phyloP scores from a whole-genome alignment of 768 basidiomycete genomes.

The Lactarius sp. region DNA sequence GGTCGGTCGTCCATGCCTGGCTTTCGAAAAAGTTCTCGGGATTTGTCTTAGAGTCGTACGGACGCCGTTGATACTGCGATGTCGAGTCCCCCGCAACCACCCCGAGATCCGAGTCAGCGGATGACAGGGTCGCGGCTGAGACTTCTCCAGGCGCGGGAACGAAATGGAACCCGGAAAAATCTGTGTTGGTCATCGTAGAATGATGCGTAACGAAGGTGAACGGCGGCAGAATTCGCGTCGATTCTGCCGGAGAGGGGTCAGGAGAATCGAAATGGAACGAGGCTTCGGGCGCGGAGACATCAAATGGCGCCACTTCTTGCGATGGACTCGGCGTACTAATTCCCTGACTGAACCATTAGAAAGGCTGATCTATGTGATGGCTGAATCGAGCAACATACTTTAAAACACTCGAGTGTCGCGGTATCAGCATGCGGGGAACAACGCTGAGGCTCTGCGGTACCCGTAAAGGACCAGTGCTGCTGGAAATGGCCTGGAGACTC shows the following conservation, averaged over 20 bases:
- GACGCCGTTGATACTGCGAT: not conserved
- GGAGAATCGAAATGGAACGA: constrained; percentile 18
- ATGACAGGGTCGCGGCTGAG: not conserved
- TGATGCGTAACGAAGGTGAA: constrained; percentile 12
- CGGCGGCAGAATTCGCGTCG: constrained; percentile 2
- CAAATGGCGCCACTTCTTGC: not conserved
- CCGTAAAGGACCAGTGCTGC: constrained; percentile 3
- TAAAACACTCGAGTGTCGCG: not conserved
- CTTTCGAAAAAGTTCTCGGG: constrained; percentile 3
- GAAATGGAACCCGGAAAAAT: constrained; percentile 2
- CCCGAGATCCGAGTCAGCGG: not conserved
- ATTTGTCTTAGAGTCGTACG: not conserved
- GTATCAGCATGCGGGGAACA: not conserved
- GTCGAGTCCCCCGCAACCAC: not conserved
- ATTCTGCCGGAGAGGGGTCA: constrained; percentile 10
- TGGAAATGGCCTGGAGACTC: not conserved
- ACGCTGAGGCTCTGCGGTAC: not conserved
- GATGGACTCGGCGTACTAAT: not conserved
- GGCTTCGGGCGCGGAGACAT: not conserved
- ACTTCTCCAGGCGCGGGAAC: not conserved
- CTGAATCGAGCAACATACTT: not conserved
- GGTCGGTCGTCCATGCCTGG: constrained; percentile 9
- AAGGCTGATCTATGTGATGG: not conserved
- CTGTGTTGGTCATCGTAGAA: not conserved
- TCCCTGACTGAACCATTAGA: constrained; percentile 2